phyloP scores from a whole-genome alignment of 2,329 filamentous ascomycete species.

The Hymenotorrendiella dingleyae region DNA sequence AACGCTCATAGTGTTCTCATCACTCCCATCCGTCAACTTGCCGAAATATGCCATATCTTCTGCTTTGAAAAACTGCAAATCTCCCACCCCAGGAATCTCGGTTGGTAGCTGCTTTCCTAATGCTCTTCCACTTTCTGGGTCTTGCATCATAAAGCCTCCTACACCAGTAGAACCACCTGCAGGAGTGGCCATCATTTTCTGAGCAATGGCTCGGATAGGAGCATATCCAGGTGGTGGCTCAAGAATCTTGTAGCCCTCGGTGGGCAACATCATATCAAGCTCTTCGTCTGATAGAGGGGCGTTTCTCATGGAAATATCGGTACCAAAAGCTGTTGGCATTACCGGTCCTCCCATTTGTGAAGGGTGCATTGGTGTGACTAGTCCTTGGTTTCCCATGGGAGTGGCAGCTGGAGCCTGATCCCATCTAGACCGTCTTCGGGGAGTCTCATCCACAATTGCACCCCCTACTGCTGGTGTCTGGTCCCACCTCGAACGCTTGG shows the following conservation, averaged over 20 bases:
- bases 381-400: slow-evolving; percentile 65
- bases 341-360: slow-evolving; percentile 50
- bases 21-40: slow-evolving; percentile 88
- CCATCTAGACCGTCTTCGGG: slow-evolving; percentile 81
- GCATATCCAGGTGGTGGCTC: slow-evolving; percentile 89
- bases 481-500: slow-evolving; percentile 77
- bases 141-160: slow-evolving; percentile 91
- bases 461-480: slow-evolving; percentile 61
- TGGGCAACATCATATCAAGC: slow-evolving; percentile 83
- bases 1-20: slow-evolving; percentile 86
- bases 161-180: slow-evolving; percentile 39
- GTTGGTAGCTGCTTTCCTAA: slow-evolving; percentile 89
- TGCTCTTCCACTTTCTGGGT: slow-evolving; percentile 75
- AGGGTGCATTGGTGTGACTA: slow-evolving; percentile 72
- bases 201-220: slow-evolving; percentile 69
- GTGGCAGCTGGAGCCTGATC: slow-evolving; percentile 82
- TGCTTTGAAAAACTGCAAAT: slow-evolving; percentile 95
- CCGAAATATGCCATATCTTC: slow-evolving; percentile 99
- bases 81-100: slow-evolving; percentile 92
- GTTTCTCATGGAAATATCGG: slow-evolving; percentile 74
- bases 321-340: slow-evolving; percentile 64
- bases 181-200: slow-evolving; percentile 70
- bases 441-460: slow-evolving; percentile 46
- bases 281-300: slow-evolving; percentile 87
- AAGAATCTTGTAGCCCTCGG: slow-evolving; percentile 87